phyloP scores from a whole-genome alignment of 129 eudicot genomes.

The Saposhnikovia divaricata region DNA sequence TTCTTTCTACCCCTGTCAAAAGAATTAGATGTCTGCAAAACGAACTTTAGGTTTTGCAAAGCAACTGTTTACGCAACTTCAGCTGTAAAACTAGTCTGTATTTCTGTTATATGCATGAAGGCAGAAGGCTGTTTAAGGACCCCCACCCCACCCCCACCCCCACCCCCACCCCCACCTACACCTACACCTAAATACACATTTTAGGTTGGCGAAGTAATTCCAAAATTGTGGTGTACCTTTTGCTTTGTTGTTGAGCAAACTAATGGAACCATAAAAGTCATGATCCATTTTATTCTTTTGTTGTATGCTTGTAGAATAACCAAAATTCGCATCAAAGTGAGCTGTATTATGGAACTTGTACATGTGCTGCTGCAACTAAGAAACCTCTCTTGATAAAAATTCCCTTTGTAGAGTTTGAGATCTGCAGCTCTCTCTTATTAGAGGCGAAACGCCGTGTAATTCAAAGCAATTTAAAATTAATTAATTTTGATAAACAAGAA shows the following conservation, averaged over 20 bases:
- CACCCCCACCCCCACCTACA: too few relatives aligned
- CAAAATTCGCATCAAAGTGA: background rate
- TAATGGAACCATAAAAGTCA: background rate
- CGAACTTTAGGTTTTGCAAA: background rate
- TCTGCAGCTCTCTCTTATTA: background rate
- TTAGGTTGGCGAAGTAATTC: background rate
- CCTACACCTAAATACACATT: background rate
- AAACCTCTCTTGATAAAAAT: background rate
- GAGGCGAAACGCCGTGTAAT: background rate
- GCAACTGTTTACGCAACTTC: background rate
- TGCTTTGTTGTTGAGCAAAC: slow-evolving; percentile 5
- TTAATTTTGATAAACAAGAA: background rate
- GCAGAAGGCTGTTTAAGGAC: background rate
- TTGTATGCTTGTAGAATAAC: background rate
- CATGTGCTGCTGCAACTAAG: background rate
- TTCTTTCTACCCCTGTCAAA: background rate
- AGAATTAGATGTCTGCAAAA: background rate
- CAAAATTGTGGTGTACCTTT: background rate
- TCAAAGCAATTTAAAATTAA: background rate
- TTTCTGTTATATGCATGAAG: too few relatives aligned
- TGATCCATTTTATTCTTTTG: slow-evolving; percentile 7
- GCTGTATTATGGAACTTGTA: background rate
- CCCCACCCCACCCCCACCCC: background rate
- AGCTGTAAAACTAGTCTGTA: background rate
- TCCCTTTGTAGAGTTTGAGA: background rate